Evolutionary conservation across 371 early-diverging fungal genomes (phyloP).

Genomic region (Mortierella sp.): DNA sequence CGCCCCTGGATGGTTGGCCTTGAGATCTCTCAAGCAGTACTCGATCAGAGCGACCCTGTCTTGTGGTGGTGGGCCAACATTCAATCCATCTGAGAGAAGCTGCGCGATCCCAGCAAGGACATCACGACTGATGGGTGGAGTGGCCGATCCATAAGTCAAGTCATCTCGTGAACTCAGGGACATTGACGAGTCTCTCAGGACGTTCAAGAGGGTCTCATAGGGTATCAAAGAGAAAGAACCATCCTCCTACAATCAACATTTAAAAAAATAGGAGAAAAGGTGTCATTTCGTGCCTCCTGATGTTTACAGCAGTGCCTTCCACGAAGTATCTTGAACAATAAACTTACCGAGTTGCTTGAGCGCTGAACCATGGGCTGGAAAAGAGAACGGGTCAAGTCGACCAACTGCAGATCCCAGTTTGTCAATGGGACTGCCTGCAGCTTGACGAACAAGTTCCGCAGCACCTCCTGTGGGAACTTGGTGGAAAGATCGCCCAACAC

Average conservation of each 20-base stretch:
- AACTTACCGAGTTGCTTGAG: constrained; percentile 36
- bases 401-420: constrained; percentile 55
- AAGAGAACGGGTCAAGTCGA: constrained; percentile 49
- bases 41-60: constrained; percentile 44
- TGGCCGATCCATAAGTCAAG: constrained; percentile 25
- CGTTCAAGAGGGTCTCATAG: constrained; percentile 57
- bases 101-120: constrained; percentile 43
- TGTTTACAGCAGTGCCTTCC: not conserved
- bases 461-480: constrained; percentile 46
- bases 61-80: constrained; percentile 44
- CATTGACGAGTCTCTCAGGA: constrained; percentile 54
- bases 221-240: constrained; percentile 53
- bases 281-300: not conserved
- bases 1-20: constrained; percentile 57
- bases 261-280: not conserved
- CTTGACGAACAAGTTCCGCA: constrained; percentile 56
- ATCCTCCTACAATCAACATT: constrained; percentile 25
- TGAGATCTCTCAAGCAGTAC: constrained; percentile 53
- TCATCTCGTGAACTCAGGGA: constrained; percentile 42
- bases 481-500: constrained; percentile 58
- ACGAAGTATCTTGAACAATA: not conserved
- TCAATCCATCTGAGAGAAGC: constrained; percentile 51
- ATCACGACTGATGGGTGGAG: constrained; percentile 44
- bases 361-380: constrained; percentile 57
- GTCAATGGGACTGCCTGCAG: constrained; percentile 52